phyloP scores from a whole-genome alignment of 1,139 yeast species.

The Yamadazyma spencermartinsiae region DNA sequence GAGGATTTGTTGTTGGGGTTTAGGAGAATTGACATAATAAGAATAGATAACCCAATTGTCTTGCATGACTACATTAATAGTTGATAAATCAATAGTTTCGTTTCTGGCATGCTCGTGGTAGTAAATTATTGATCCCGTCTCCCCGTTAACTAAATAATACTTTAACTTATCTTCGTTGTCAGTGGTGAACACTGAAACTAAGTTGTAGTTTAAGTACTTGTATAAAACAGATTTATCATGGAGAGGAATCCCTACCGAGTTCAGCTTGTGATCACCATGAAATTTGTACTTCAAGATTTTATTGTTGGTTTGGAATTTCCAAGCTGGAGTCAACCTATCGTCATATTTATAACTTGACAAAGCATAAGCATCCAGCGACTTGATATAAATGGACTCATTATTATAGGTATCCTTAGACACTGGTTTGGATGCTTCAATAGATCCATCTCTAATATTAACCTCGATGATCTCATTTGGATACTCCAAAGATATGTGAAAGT shows the following conservation, averaged over 20 bases:
- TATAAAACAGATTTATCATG: constrained; percentile 76
- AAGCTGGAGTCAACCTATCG: constrained; percentile 18
- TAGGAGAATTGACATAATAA: constrained; percentile 53
- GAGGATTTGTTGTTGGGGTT: constrained; percentile 57
- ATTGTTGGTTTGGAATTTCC: constrained; percentile 25
- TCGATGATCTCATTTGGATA: constrained; percentile 19
- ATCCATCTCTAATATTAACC: constrained; percentile 29
- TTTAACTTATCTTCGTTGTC: constrained; percentile 31
- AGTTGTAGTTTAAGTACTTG: constrained; percentile 78
- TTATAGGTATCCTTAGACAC: constrained; percentile 7
- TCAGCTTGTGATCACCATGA: constrained; percentile 46
- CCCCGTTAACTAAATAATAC: constrained; percentile 61
- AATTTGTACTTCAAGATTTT: constrained; percentile 20
- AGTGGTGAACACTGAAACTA: constrained; percentile 55
- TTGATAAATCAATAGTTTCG: constrained; percentile 34
- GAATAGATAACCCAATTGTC: constrained; percentile 85
- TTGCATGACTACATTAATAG: constrained; percentile 61
- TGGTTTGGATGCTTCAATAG: neutral
- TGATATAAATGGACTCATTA: constrained; percentile 13
- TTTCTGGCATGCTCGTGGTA: constrained; percentile 43
- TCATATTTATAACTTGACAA: neutral
- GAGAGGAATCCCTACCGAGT: constrained; percentile 70
- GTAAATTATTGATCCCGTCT: constrained; percentile 66
- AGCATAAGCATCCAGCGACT: constrained; percentile 7
- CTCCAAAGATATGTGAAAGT: constrained; percentile 22